Conservation (phyloP, 495 filamentous ascomycete genomes). For the Copromyces sp. region DNA sequence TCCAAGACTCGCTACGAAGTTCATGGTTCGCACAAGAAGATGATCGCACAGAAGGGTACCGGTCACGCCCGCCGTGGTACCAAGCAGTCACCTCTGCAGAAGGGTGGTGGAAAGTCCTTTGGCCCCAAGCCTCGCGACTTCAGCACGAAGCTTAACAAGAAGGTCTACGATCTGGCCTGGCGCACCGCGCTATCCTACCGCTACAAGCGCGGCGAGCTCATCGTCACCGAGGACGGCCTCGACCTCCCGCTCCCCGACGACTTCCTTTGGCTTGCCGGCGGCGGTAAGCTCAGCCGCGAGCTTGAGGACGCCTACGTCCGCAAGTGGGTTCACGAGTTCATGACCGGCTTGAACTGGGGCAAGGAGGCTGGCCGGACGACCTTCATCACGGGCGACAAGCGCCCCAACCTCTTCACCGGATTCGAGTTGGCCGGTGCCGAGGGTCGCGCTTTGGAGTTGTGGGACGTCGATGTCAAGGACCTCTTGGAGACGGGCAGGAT, state of each 20-base stretch:
- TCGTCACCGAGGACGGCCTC: conserved; percentile 66
- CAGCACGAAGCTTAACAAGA: conserved; percentile 65
- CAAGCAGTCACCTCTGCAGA: conserved; percentile 70
- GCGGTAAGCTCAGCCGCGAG: conserved; percentile 18
- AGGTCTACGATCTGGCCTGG: conserved; percentile 95
- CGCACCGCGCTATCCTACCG: conserved; percentile 88
- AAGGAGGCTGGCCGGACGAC: conserved; percentile 59
- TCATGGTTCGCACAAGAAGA: conserved; percentile 66
- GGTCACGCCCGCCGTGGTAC: conserved; percentile 71
- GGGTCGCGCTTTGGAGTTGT: conserved; percentile 54
- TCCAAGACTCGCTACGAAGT: conserved; percentile 81
- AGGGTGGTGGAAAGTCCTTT: conserved; percentile 75
- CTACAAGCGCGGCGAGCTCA: conserved; percentile 73
- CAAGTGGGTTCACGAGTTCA: conserved; percentile 52
- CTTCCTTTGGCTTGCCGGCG: conserved; percentile 26
- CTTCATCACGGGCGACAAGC: conserved; percentile 54
- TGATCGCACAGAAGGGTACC: conserved; percentile 74
- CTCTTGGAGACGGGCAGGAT: conserved; percentile 73
- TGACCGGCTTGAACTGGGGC: conserved; percentile 65
- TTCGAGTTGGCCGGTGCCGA: conserved; percentile 51
- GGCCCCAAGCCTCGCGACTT: conserved; percentile 89
- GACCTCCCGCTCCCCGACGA: conserved; percentile 45
- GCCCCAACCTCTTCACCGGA: conserved; percentile 45
- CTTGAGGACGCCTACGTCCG: conserved; percentile 39
- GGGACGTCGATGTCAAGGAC: conserved; percentile 89